Evolutionary conservation across 306 rosid genomes (phyloP), one percentile per base, ranked within the genome.

Genomic region (Corylus heterophylla): DNA sequence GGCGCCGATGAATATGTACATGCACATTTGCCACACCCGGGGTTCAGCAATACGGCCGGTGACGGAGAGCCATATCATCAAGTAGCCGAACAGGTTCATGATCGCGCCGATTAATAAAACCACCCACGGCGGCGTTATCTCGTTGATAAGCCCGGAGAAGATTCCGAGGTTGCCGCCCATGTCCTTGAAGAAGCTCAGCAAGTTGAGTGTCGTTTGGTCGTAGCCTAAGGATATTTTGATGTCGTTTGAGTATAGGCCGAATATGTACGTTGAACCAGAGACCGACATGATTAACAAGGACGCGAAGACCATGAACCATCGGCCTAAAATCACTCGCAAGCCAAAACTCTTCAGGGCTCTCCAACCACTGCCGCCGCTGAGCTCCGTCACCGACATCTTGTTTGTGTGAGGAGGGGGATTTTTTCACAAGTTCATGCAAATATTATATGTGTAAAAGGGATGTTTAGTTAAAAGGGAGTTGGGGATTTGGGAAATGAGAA

Each of bases 111-210:
- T 22, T 22, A 22, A 22, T 22, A 22, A 22, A 22, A 22, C 25
- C 12, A 86, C 89, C 96, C 93, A 89, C 0, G 97, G 89, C 0
- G 90, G 90, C 25, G 88, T 72, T 27, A 92, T 47, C 81, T 92
- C 93, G 68, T 89, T 90, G 86, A 90, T 74, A 4, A 92, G 80
- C 1, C 96, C 96, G 14, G 96, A 73, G 3, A 89, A 2, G 35
- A 92, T 31, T 0, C 93, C 97, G 4, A 89, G 80, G 39, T 90
- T 92, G 58, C 76, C 89, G 3, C 97, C 97, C 42, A 89, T 74
- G 78, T 92, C 97, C 69, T 92, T 92, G 91, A 86, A 90, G 93
- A 89, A 92, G 88, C 97, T 82, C 10, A 90, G 85, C 76, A 92
- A 72, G 81, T 90, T 92, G 61, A 92, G 89, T 12, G 95, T 88